These are phyloP conservation scores for Xerocomus nothofagi DNA, from an alignment of 1,284 basidiomycete species.

Conservation along the genomic window DNA sequence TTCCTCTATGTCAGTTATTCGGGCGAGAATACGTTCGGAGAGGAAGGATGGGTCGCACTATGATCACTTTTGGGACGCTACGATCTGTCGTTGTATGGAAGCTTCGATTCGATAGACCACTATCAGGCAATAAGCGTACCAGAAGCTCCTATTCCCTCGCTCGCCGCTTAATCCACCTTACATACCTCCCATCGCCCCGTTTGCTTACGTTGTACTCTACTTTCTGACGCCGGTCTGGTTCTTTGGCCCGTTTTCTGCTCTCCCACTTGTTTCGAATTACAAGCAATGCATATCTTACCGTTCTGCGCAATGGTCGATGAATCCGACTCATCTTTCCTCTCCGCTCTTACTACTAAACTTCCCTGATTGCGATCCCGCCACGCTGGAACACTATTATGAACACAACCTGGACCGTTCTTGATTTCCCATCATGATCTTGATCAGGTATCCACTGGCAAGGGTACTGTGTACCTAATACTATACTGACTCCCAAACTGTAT, in stretches of 20 bases:
- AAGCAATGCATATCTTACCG: constrained; percentile 9
- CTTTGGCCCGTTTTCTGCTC: constrained; percentile 2
- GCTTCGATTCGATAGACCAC: constrained; percentile 28
- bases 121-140: constrained; percentile 28
- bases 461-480: too few species aligned
- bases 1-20: constrained; percentile 97
- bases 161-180: constrained; percentile 16
- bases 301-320: not conserved
- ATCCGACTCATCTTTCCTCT: too few species aligned
- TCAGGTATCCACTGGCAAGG: not conserved
- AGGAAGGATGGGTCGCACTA: constrained; percentile 50
- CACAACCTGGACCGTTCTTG: not conserved
- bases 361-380: not conserved
- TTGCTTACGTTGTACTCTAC: constrained; percentile 33
- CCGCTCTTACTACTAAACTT: not conserved
- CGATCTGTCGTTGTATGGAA: constrained; percentile 29
- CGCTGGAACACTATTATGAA: not conserved
- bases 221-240: constrained; percentile 9
- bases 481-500: too few species aligned
- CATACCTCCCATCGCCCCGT: constrained; percentile 26
- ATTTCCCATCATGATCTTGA: not conserved
- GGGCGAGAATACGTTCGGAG: constrained; percentile 94
- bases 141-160: constrained; percentile 7
- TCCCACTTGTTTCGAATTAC: constrained; percentile 13
- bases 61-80: constrained; percentile 29